A percentile compares a stretch with the other conserved stretches of the same genome.
Evolutionary conservation across 2,329 filamentous ascomycete genomes (phyloP).

Genomic region (Colletotrichum sp.): DNA sequence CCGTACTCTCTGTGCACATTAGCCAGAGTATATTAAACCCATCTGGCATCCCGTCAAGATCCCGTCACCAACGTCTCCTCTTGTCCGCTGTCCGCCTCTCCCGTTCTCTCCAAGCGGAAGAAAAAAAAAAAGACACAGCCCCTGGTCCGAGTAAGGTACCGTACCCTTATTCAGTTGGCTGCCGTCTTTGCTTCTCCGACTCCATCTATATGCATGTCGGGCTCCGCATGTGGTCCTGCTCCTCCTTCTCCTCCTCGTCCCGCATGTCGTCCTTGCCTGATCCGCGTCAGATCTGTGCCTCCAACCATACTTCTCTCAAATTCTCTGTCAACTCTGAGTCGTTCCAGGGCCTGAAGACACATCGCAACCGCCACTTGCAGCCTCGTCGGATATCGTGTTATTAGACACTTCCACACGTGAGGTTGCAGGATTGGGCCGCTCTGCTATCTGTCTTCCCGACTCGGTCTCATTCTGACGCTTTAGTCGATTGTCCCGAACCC

Average conservation of each 20-base stretch:
- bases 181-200: slow-evolving; percentile 16
- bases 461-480: background rate
- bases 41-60: background rate
- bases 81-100: background rate
- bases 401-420: slow-evolving; percentile 12
- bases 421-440: background rate
- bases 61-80: background rate
- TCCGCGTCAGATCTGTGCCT: slow-evolving; percentile 15
- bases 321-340: slow-evolving; percentile 11
- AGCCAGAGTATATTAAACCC: slow-evolving; percentile 18
- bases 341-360: slow-evolving; percentile 1
- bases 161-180: slow-evolving; percentile 14
- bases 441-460: background rate
- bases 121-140: background rate
- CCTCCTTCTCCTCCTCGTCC: slow-evolving; percentile 13
- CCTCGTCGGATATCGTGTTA: slow-evolving; percentile 13
- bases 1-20: background rate
- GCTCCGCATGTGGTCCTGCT: slow-evolving; percentile 18
- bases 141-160: background rate
- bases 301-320: slow-evolving; percentile 6
- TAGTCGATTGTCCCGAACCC: background rate
- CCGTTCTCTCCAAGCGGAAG: background rate
- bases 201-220: slow-evolving; percentile 17
- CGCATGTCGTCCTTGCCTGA: slow-evolving; percentile 21
- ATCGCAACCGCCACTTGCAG: background rate